A percentile compares a stretch with the other conserved stretches of the same genome.
phyloP scores from a whole-genome alignment of 1,284 basidiomycete genomes.

The Ceratobasidium sp. region DNA sequence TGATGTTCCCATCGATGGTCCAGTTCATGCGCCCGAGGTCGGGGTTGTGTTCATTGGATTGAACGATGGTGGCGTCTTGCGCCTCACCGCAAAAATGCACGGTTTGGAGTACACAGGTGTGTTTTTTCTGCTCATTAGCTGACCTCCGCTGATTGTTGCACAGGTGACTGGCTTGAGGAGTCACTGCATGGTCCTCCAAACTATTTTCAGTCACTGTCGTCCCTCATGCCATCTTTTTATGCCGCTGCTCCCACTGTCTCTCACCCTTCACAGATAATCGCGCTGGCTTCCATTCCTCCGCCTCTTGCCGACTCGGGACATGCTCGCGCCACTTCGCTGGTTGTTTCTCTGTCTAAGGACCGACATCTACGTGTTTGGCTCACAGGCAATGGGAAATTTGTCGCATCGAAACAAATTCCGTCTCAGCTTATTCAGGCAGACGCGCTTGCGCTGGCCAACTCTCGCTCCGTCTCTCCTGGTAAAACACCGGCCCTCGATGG shows the following conservation, averaged over 20 bases:
- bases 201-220: slow-evolving; percentile 61
- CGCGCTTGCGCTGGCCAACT: slow-evolving; percentile 41
- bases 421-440: slow-evolving; percentile 39
- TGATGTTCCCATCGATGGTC: slow-evolving; percentile 58
- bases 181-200: slow-evolving; percentile 15
- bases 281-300: slow-evolving; percentile 73
- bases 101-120: slow-evolving; percentile 34
- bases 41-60: slow-evolving; percentile 74
- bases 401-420: slow-evolving; percentile 38
- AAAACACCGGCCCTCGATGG: slow-evolving; percentile 51
- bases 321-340: slow-evolving; percentile 60
- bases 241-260: slow-evolving; percentile 52
- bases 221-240: slow-evolving; percentile 68
- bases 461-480: slow-evolving; percentile 34
- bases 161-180: slow-evolving; percentile 23
- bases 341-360: slow-evolving; percentile 88
- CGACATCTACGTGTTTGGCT: slow-evolving; percentile 85
- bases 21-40: slow-evolving; percentile 77
- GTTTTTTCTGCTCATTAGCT: neutral
- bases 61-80: slow-evolving; percentile 74
- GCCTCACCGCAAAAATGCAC: slow-evolving; percentile 67
- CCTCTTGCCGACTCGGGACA: slow-evolving; percentile 55
- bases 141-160: slow-evolving; percentile 8
- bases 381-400: slow-evolving; percentile 41
- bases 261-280: slow-evolving; percentile 68